These are phyloP conservation scores for Ustilago shanxiensis DNA, from an alignment of 1,284 basidiomycete genomes.

Conservation along the genomic window DNA sequence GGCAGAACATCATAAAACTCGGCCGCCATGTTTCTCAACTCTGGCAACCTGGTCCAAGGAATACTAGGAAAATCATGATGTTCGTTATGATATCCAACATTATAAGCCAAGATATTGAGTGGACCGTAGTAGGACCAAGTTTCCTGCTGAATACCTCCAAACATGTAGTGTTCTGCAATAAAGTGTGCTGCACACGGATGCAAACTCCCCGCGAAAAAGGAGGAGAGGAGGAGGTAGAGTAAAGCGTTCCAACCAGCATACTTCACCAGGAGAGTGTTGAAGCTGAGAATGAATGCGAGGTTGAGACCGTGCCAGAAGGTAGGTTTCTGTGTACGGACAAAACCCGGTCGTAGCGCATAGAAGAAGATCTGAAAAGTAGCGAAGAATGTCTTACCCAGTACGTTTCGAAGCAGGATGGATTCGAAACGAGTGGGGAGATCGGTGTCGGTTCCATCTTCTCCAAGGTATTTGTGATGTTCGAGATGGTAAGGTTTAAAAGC, in stretches of 20 bases:
- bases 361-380: slow-evolving; percentile 98
- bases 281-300: slow-evolving; percentile 78
- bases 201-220: slow-evolving; percentile 93
- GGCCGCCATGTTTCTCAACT: slow-evolving; percentile 83
- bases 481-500: slow-evolving; percentile 97
- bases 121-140: slow-evolving; percentile 97
- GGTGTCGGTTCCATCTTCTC: slow-evolving; percentile 96
- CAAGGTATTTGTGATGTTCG: slow-evolving; percentile 85
- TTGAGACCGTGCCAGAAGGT: slow-evolving; percentile 89
- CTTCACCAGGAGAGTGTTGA: slow-evolving; percentile 76
- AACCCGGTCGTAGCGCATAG: slow-evolving; percentile 95
- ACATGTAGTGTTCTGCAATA: slow-evolving; percentile 80
- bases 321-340: slow-evolving; percentile 84
- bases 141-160: slow-evolving; percentile 77
- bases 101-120: slow-evolving; percentile 92
- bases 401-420: slow-evolving; percentile 88
- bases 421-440: slow-evolving; percentile 91
- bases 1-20: slow-evolving; percentile 94
- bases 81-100: slow-evolving; percentile 98
- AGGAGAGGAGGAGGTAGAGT: slow-evolving; percentile 85
- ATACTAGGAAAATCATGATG: slow-evolving; percentile 98
- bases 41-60: slow-evolving; percentile 93
- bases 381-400: slow-evolving; percentile 97
- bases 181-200: slow-evolving; percentile 98
- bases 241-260: slow-evolving; percentile 53